phyloP scores from a whole-genome alignment of 2,329 filamentous ascomycete species.

The Capronia epimyces region DNA sequence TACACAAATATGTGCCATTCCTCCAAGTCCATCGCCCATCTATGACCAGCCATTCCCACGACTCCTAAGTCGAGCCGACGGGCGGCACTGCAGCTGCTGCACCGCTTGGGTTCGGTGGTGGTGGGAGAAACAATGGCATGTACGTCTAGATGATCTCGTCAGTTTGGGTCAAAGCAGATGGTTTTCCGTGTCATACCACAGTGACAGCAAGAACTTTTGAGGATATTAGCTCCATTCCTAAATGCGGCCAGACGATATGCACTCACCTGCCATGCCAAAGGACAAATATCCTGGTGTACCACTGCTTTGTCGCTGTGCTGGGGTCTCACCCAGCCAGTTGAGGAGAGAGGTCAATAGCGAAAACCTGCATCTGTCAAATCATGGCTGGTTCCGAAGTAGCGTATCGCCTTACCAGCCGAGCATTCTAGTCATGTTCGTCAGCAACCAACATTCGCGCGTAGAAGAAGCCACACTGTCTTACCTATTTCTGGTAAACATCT shows the following conservation, averaged over 20 bases:
- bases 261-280: slow-evolving; percentile 71
- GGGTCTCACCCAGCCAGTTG: slow-evolving; percentile 45
- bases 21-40: neutral
- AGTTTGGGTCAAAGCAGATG: slow-evolving; percentile 8
- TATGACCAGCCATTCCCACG: neutral
- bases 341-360: slow-evolving; percentile 46
- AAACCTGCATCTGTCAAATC: slow-evolving; percentile 34
- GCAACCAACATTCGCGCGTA: slow-evolving; percentile 22
- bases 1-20: too few relatives aligned
- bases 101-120: slow-evolving; percentile 36
- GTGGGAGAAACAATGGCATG: slow-evolving; percentile 60
- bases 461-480: slow-evolving; percentile 39
- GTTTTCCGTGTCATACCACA: slow-evolving; percentile 40
- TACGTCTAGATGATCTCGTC: slow-evolving; percentile 47
- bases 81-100: slow-evolving; percentile 46
- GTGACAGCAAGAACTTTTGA: slow-evolving; percentile 55
- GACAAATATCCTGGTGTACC: slow-evolving; percentile 68
- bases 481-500: slow-evolving; percentile 89
- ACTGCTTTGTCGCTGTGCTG: slow-evolving; percentile 53
- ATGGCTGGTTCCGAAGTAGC: neutral
- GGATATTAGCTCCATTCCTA: slow-evolving; percentile 7
- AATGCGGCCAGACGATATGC: slow-evolving; percentile 1
- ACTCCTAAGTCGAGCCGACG: slow-evolving; percentile 36
- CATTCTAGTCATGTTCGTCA: slow-evolving; percentile 43
- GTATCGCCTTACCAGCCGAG: slow-evolving; percentile 53